Percentiles rank a stretch among this genome's conserved stretches.
Conservation (phyloP, 1,284 basidiomycete species). For the Dichomitus squalens region DNA sequence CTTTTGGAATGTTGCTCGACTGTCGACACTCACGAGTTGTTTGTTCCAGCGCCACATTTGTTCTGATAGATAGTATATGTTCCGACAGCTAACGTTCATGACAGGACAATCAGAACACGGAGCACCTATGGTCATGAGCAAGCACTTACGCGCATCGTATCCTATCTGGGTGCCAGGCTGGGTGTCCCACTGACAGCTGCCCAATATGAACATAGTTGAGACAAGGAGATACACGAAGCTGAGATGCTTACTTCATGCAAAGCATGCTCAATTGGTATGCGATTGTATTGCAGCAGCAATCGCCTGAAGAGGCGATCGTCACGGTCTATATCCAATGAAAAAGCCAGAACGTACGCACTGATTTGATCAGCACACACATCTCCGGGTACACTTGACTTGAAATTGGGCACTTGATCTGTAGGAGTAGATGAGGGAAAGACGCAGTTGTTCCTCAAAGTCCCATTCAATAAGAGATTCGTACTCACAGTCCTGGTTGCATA, state of each 20-base stretch:
- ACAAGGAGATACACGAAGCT: no score
- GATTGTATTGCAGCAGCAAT: conserved; percentile 20
- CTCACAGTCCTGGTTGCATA: conserved; percentile 14
- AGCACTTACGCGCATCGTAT: conserved; percentile 4
- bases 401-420: conserved; percentile 13
- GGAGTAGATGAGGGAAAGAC: no score
- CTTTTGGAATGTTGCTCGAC: background rate
- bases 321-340: no score
- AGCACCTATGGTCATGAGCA: no score
- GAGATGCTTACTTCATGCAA: conserved; percentile 18
- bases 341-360: background rate
- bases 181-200: conserved; percentile 15
- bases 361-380: conserved; percentile 14
- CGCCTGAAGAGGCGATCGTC: background rate
- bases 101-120: background rate
- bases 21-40: background rate
- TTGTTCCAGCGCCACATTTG: conserved; percentile 1
- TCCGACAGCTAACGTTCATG: background rate
- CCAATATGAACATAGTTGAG: background rate
- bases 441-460: background rate
- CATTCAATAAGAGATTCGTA: background rate
- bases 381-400: conserved; percentile 8
- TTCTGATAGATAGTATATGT: conserved; percentile 1
- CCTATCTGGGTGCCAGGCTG: background rate
- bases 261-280: conserved; percentile 18